phyloP scores from a whole-genome alignment of 352 stramenopile genomes.

The Pythium scleroteichum region DNA sequence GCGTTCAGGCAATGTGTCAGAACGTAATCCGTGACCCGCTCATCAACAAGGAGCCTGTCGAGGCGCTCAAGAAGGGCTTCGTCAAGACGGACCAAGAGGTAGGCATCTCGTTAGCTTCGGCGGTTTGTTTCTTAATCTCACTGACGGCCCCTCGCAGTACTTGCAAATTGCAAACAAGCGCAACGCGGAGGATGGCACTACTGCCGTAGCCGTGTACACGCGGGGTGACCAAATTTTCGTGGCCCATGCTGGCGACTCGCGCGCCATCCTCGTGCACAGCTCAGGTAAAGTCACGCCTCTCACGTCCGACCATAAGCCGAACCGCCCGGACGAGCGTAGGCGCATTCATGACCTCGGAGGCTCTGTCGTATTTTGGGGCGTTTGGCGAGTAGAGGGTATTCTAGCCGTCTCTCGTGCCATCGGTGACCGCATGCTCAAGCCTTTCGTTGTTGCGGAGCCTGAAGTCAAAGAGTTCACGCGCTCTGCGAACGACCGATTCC shows the following conservation, averaged over 20 bases:
- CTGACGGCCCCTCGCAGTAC: conserved; percentile 43
- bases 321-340: conserved; percentile 87
- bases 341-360: conserved; percentile 89
- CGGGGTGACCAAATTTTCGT: conserved; percentile 80
- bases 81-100: conserved; percentile 80
- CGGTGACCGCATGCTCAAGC: conserved; percentile 91
- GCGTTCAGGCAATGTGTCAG: conserved; percentile 78
- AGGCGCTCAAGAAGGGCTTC: conserved; percentile 81
- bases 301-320: conserved; percentile 91
- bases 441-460: conserved; percentile 90
- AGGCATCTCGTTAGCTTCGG: conserved; percentile 1
- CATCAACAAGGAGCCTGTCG: conserved; percentile 60
- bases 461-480: conserved; percentile 78
- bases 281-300: conserved; percentile 75
- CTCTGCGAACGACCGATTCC: conserved; percentile 69
- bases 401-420: conserved; percentile 92
- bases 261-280: conserved; percentile 85
- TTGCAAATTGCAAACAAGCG: conserved; percentile 79
- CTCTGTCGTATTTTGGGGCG: conserved; percentile 89
- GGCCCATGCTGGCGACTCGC: conserved; percentile 89
- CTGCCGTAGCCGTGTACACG: conserved; percentile 83
- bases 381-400: conserved; percentile 94
- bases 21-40: conserved; percentile 78
- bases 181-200: conserved; percentile 89
- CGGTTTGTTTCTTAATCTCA: not conserved